Evolutionary conservation across 345 rosid genomes (phyloP).

Genomic region (Citrus trifoliata): DNA sequence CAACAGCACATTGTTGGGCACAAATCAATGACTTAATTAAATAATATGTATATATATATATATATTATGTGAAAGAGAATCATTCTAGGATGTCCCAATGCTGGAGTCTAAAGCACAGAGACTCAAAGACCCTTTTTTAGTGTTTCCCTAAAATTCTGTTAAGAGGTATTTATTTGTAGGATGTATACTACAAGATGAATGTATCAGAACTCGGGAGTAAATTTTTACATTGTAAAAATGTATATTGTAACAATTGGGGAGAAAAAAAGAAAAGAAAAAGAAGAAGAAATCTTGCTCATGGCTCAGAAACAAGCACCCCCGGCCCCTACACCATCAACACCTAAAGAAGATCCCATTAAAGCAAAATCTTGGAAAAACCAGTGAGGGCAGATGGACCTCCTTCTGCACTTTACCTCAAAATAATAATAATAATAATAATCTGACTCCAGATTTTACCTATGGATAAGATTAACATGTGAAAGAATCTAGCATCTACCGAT

Average conservation of each 20-base stretch:
- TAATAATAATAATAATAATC: conserved; percentile 12
- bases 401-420: conserved; percentile 5
- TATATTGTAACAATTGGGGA: too few species aligned
- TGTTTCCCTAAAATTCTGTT: conserved; percentile 27
- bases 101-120: conserved; percentile 23
- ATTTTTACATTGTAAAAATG: too few species aligned
- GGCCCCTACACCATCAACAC: conserved; percentile 42
- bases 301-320: conserved; percentile 6
- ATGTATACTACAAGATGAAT: too few species aligned
- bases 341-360: conserved; percentile 1
- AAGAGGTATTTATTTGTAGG: too few species aligned
- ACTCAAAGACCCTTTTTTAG: conserved; percentile 15
- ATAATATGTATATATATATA: background rate
- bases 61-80: conserved; percentile 29
- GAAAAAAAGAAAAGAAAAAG: too few species aligned
- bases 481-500: background rate
- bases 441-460: background rate
- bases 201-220: too few species aligned
- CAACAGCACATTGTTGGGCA: conserved; percentile 26
- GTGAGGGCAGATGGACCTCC: background rate
- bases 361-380: conserved; percentile 10
- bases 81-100: conserved; percentile 22
- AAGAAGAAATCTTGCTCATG: background rate
- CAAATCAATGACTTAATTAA: conserved; percentile 16
- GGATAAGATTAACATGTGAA: background rate